These are phyloP conservation scores for Penicillium hordei DNA, from an alignment of 2,329 filamentous ascomycete genomes.

Conservation along the genomic window DNA sequence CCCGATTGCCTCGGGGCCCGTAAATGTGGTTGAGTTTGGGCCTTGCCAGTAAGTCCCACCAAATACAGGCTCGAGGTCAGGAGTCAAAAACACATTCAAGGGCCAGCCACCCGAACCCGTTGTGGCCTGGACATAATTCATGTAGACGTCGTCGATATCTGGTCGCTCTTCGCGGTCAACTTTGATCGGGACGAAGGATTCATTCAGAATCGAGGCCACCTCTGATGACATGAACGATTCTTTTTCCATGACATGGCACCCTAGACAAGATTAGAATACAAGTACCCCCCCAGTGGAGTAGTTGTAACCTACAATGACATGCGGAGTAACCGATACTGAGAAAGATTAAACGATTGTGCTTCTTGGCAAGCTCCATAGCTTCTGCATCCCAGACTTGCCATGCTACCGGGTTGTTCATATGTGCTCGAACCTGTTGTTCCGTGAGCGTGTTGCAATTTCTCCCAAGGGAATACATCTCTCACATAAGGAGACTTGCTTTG, in stretches of 20 bases:
- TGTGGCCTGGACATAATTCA: constrained; percentile 96
- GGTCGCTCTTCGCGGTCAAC: constrained; percentile 92
- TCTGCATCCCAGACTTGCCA: constrained; percentile 89
- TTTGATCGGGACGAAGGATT: constrained; percentile 85
- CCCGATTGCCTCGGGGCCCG: constrained; percentile 63
- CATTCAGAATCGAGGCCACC: constrained; percentile 79
- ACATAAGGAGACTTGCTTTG: constrained; percentile 69
- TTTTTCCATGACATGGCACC: constrained; percentile 86
- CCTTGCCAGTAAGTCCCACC: constrained; percentile 96
- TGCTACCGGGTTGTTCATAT: constrained; percentile 77
- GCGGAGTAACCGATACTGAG: constrained; percentile 93
- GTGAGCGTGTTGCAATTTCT: constrained; percentile 17
- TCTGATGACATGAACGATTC: constrained; percentile 86
- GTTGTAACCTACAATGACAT: constrained; percentile 74
- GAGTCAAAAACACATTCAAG: constrained; percentile 92
- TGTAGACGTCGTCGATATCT: constrained; percentile 92
- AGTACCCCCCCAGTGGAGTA: too few species aligned
- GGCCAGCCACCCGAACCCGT: constrained; percentile 92
- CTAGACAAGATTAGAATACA: constrained; percentile 44
- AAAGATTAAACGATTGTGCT: constrained; percentile 84
- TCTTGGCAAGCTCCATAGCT: constrained; percentile 72
- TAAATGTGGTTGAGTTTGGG: constrained; percentile 58
- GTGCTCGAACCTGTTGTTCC: constrained; percentile 60
- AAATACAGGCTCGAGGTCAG: constrained; percentile 89
- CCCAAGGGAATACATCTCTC: constrained; percentile 26